Base-by-base conservation (phyloP, 768 basidiomycete species). In the Lactifluus piperatus region DNA sequence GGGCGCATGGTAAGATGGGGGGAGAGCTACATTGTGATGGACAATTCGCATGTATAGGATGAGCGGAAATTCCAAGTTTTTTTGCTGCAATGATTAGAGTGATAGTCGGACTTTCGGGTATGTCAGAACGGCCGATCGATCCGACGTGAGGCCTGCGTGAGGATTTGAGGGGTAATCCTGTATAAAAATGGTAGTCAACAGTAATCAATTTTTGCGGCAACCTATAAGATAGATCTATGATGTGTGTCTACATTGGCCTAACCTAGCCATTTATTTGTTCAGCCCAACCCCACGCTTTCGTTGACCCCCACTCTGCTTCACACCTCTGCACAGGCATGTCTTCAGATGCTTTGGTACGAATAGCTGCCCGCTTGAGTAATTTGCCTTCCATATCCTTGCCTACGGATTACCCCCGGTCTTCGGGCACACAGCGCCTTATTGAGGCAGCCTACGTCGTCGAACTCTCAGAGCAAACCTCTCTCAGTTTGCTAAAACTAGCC, bases 361-460 rank as follows among this genome's bases (percentile, higher is more conserved):
- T 86, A 24, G 65, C 86, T 16, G 71, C 77, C 24, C 77, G 88
- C 64, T 76, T 98, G 22, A 84, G 86, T 69, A 86, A 86, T 68
- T 72, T 94, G 2, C 94, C 97, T 1, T 86, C 88, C 4, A 86
- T 98, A 64, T 91, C 91, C 7, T 76, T 99, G 32, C 95, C 97
- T 0, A 95, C 95, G 0, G 97, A 98, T 72, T 99, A 97, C 70
- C 94, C 95, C 3, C 77, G 94, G 56, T 86, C 90, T 29, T 76
- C 84, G 6, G 84, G 81, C 18, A 73, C 81, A 18, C 80, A 83
- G 71, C 88, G 83, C 66, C 76, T 93, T 20, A 85, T 99, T 68
- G 95, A 97, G 67, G 87, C 94, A 11, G 85, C 81, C 6, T 83
- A 94, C 68, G 66, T 79, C 11, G 77, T 85, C 44, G 77, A 86